phyloP scores from a whole-genome alignment of 768 basidiomycete genomes.

The Mycena crocata region DNA sequence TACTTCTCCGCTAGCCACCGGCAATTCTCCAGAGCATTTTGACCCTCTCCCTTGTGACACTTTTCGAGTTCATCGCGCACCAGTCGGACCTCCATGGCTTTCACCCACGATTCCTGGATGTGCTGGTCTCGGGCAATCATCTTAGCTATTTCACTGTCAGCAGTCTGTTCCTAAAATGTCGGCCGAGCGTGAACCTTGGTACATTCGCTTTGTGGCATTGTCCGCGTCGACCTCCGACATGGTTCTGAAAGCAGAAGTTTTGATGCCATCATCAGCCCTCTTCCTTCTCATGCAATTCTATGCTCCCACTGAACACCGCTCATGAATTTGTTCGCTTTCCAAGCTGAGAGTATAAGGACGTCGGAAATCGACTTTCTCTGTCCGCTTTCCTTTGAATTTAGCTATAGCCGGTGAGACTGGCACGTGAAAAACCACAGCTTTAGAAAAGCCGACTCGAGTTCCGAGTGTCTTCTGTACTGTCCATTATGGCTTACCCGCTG shows the following conservation, averaged over 20 bases:
- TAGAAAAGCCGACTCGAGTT: too few relatives aligned
- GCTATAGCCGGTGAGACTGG: too few relatives aligned
- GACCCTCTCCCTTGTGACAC: constrained; percentile 91
- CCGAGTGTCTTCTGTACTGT: neutral
- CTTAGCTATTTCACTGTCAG: constrained; percentile 56
- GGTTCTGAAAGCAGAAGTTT: neutral
- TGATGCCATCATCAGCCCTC: neutral
- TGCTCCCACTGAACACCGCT: too few relatives aligned
- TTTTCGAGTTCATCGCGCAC: constrained; percentile 90
- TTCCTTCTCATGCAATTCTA: too few relatives aligned
- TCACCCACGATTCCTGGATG: constrained; percentile 94
- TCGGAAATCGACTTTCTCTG: too few relatives aligned
- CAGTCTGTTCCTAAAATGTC: neutral
- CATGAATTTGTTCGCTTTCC: too few relatives aligned
- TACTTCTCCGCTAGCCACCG: constrained; percentile 89
- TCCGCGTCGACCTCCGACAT: constrained; percentile 28
- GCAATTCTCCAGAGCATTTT: constrained; percentile 92
- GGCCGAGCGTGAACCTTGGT: constrained; percentile 14
- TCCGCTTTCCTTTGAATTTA: too few relatives aligned
- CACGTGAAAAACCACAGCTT: too few relatives aligned
- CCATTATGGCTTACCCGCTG: constrained; percentile 58
- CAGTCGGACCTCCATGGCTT: constrained; percentile 91
- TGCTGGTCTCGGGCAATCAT: constrained; percentile 76
- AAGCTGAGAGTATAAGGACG: too few relatives aligned
- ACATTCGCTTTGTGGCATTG: constrained; percentile 28